Evolutionary conservation across 129 eudicot species (phyloP), one percentile per base, ranked within the genome.

Genomic region (Pittosporum tobira): DNA sequence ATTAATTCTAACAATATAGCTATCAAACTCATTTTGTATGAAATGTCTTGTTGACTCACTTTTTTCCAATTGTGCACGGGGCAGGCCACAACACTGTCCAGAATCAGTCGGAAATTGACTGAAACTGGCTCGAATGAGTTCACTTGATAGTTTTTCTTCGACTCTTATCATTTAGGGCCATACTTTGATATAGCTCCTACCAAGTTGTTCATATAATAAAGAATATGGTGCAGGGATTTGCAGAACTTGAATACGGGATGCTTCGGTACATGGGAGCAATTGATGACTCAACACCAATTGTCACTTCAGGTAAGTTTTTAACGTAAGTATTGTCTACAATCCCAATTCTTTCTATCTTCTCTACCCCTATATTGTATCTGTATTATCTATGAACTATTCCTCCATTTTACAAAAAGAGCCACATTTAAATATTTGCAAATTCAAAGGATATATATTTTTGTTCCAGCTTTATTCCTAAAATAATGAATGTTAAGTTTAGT

Each of bases 211-310:
- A 18, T 27, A 52, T 18, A 34, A 27, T 1, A n/a, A 43, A 61
- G 4, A 19, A 50, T 22, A 18, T 46, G 42, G 55, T 73, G 64
- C 63, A 89, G 97, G 97, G 97, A 59, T 89, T 89, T 82, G 97
- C 97, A 21, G 97, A 89, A 69, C 88, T 89, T 62, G 97, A 85
- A 79, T 89, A 89, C 42, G 97, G 97, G 68, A 89, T 85, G 97
- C 79, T 89, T 66, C 82, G 95, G 2, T 85, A 85, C 74, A 89
- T 89, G 97, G 88, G 95, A 18, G 93, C 97, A 63, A 85, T 89
- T 15, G 97, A 89, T 70, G 97, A 84, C 88, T 74, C 85, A 16
- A 89, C 95, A 61, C 95, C 85, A 66, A 49, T 89, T 20, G 82
- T 89, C 43, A 89, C 97, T 30, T 79, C 97, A 8, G 77, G 97